Conservation (phyloP, 2,329 filamentous ascomycete species). For the Rhinocladiella similis region DNA sequence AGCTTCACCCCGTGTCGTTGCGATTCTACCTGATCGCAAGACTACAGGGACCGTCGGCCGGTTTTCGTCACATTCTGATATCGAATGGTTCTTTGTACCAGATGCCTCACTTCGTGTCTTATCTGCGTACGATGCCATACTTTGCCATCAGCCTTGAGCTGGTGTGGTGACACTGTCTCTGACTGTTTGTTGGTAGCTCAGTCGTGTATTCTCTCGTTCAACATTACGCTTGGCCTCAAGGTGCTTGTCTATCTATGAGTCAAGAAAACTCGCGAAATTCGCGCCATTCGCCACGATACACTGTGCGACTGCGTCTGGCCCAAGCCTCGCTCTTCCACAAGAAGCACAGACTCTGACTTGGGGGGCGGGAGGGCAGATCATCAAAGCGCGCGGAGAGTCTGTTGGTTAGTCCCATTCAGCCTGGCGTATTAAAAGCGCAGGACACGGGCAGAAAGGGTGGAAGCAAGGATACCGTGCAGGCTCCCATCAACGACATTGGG, state of each 20-base stretch:
- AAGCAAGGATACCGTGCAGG: background rate
- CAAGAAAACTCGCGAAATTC: constrained; percentile 5
- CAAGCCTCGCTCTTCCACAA: background rate
- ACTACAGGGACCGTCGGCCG: too few species aligned
- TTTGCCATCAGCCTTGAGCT: too few species aligned
- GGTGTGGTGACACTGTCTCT: background rate
- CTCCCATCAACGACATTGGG: background rate
- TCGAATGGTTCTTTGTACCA: too few species aligned
- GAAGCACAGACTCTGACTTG: background rate
- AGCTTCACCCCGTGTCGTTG: background rate
- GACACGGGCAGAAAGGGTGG: background rate
- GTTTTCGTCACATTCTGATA: too few species aligned
- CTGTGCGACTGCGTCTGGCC: constrained; percentile 3
- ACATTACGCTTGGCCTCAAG: constrained; percentile 1
- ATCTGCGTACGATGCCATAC: too few species aligned
- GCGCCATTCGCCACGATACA: constrained; percentile 13
- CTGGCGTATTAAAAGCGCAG: background rate
- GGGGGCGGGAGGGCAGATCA: background rate
- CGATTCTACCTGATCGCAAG: too few species aligned
- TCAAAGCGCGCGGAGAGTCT: too few species aligned
- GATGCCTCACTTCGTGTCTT: too few species aligned
- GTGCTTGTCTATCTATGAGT: constrained; percentile 13
- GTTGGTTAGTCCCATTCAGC: background rate
- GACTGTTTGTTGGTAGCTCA: background rate
- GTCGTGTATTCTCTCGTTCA: background rate